A percentile compares a stretch with the other conserved stretches of the same genome.
Conservation (phyloP, 2,329 filamentous ascomycete genomes). For the Purpureocillium lavendulum region DNA sequence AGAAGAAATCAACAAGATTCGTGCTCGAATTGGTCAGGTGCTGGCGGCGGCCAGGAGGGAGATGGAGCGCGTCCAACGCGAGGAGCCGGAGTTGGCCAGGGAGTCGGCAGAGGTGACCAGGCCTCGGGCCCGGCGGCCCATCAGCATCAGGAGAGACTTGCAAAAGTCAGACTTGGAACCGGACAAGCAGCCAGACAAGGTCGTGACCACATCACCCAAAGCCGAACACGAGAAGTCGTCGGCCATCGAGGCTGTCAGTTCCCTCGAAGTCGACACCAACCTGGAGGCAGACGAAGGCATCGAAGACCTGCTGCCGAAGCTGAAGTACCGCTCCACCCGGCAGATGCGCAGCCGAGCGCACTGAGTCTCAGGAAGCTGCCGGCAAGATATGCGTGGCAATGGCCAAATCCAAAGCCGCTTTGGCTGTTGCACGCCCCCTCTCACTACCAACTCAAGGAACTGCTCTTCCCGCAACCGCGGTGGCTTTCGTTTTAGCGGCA, state of each 20-base stretch:
- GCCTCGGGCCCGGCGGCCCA: constrained; percentile 41
- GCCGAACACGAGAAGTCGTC: constrained; percentile 9
- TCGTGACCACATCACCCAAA: constrained; percentile 11
- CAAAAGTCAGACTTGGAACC: constrained; percentile 17
- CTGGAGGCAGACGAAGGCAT: constrained; percentile 34
- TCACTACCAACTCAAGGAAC: no score
- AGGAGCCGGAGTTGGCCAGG: constrained; percentile 38
- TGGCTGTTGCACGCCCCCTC: no score
- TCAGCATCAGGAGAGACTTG: constrained; percentile 42
- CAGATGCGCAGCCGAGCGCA: constrained; percentile 22
- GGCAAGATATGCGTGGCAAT: no score
- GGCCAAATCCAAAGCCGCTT: no score
- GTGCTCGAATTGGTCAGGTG: constrained; percentile 55
- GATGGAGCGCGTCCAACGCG: constrained; percentile 44
- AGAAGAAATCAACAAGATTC: constrained; percentile 65
- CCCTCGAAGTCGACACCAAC: constrained; percentile 23
- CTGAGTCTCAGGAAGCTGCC: no score
- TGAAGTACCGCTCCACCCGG: constrained; percentile 35
- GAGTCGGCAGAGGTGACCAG: constrained; percentile 30
- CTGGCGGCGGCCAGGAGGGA: constrained; percentile 52
- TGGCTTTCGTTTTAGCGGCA: no score
- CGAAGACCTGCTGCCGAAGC: constrained; percentile 26
- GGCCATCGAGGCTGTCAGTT: constrained; percentile 9
- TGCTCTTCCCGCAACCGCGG: no score
- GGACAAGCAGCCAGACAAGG: constrained; percentile 15